phyloP scores from a whole-genome alignment of 495 filamentous ascomycete genomes.

The Annulohypoxylon bovei region DNA sequence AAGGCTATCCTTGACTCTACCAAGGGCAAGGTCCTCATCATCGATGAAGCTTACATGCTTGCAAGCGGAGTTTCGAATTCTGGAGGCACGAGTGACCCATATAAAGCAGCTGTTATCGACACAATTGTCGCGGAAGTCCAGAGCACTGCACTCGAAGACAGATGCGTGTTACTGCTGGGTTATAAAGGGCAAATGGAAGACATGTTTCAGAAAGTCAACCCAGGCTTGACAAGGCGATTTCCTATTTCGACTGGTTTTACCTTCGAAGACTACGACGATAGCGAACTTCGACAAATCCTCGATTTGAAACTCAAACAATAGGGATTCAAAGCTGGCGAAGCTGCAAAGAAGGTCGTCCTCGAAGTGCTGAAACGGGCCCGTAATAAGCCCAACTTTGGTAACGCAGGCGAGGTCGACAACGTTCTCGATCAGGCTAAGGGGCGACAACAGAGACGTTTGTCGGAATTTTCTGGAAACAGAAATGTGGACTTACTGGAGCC shows the following conservation, averaged over 20 bases:
- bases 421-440: slow-evolving; percentile 69
- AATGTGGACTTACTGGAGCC: slow-evolving; percentile 59
- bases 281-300: slow-evolving; percentile 67
- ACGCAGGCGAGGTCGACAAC: slow-evolving; percentile 73
- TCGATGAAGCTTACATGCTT: slow-evolving; percentile 84
- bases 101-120: slow-evolving; percentile 73
- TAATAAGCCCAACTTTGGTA: slow-evolving; percentile 68
- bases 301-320: slow-evolving; percentile 64
- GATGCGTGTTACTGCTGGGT: slow-evolving; percentile 79
- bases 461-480: slow-evolving; percentile 28
- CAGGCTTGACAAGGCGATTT: slow-evolving; percentile 76
- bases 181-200: slow-evolving; percentile 79
- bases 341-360: slow-evolving; percentile 58
- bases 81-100: slow-evolving; percentile 61
- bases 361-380: slow-evolving; percentile 62
- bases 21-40: slow-evolving; percentile 75
- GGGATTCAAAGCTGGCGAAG: slow-evolving; percentile 54
- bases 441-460: slow-evolving; percentile 63
- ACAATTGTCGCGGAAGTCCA: slow-evolving; percentile 89
- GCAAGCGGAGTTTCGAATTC: slow-evolving; percentile 62
- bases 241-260: slow-evolving; percentile 69
- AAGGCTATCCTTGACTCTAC: slow-evolving; percentile 74
- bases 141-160: slow-evolving; percentile 77
- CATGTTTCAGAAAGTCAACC: slow-evolving; percentile 86
- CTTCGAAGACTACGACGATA: slow-evolving; percentile 75